phyloP scores from a whole-genome alignment of 495 filamentous ascomycete genomes.

The Sphaerosporella brunnea region DNA sequence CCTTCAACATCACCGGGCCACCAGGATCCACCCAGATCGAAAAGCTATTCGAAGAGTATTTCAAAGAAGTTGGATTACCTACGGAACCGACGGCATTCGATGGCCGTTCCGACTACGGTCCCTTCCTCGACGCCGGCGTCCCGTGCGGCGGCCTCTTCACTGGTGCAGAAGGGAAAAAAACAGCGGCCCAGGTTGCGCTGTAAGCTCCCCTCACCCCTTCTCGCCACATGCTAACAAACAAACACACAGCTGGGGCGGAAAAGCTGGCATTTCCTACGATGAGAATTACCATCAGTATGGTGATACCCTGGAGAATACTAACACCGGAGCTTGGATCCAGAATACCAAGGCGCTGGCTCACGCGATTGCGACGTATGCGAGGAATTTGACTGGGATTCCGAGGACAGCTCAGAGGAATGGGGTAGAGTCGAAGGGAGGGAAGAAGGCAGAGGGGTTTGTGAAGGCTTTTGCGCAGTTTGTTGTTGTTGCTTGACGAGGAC shows the following conservation, averaged over 20 bases:
- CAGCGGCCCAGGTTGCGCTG: constrained; percentile 32
- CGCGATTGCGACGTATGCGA: constrained; percentile 36
- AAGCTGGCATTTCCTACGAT: constrained; percentile 29
- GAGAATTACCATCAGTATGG: constrained; percentile 40
- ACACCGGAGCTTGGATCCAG: constrained; percentile 35
- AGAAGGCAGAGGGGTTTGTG: too few species aligned
- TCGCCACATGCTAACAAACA: too few species aligned
- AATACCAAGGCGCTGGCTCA: constrained; percentile 42
- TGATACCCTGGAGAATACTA: constrained; percentile 34
- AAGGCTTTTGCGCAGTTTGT: too few species aligned
- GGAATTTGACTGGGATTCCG: constrained; percentile 38
- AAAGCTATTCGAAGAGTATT: constrained; percentile 10
- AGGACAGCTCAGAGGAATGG: too few species aligned
- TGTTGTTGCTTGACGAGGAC: too few species aligned
- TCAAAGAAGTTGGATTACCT: constrained; percentile 5
- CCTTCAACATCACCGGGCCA: constrained; percentile 1
- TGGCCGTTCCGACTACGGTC: constrained; percentile 40
- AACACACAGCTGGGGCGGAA: constrained; percentile 41
- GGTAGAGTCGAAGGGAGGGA: too few species aligned
- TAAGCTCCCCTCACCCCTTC: too few species aligned
- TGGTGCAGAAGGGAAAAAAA: constrained; percentile 43
- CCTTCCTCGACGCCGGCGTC: constrained; percentile 36
- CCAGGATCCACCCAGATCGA: constrained; percentile 10
- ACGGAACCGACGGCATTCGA: constrained; percentile 12
- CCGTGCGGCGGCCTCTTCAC: constrained; percentile 43